Percentiles rank a stretch among this genome's conserved stretches.
phyloP scores from a whole-genome alignment of 2,329 filamentous ascomycete genomes.

The Paecilomyces dactylethromorphus region DNA sequence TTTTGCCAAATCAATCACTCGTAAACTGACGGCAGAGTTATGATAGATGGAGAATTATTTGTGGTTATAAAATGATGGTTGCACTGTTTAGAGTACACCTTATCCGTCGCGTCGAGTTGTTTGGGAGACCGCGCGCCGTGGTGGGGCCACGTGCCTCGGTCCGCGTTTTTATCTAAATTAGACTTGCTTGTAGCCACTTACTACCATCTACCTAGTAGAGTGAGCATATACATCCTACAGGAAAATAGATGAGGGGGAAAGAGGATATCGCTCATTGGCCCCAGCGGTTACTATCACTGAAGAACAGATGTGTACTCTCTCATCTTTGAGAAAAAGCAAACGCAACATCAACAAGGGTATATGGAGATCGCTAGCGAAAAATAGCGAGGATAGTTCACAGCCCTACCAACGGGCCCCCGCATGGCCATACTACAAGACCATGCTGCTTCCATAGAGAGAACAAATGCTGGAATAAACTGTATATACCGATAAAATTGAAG shows the following conservation, averaged over 20 bases:
- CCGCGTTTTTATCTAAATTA: conserved; percentile 9
- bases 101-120: background rate
- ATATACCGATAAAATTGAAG: background rate
- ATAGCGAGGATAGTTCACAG: background rate
- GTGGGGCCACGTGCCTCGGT: background rate
- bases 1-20: background rate
- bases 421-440: background rate
- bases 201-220: too few relatives aligned
- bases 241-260: too few relatives aligned
- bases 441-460: background rate
- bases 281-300: background rate
- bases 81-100: background rate
- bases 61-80: background rate
- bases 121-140: background rate
- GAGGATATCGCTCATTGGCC: background rate
- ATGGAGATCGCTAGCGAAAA: background rate
- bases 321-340: background rate
- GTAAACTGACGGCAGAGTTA: background rate
- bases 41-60: background rate
- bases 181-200: background rate
- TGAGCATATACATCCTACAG: background rate
- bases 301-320: background rate
- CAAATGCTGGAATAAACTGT: background rate
- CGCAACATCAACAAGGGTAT: background rate
- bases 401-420: background rate